Percentiles rank a stretch among this genome's conserved stretches.
Conservation (phyloP, 495 filamentous ascomycete genomes). For the Tetracladium setigerum region DNA sequence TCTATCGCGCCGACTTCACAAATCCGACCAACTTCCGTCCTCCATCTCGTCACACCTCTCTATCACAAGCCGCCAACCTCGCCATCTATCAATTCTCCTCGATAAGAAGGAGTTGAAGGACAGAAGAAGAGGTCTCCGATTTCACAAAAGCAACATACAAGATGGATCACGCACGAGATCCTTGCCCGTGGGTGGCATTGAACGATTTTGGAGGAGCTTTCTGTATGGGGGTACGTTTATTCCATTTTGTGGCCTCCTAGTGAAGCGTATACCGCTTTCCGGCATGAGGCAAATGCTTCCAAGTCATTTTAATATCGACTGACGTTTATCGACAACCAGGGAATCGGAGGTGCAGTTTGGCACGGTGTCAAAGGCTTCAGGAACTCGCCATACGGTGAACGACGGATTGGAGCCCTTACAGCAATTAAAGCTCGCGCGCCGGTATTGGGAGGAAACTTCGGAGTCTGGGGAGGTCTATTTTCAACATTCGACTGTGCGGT, state of each 20-base stretch:
- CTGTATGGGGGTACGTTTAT: conserved; percentile 78
- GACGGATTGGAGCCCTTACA: conserved; percentile 90
- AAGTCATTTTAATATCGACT: neutral
- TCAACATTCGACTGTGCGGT: conserved; percentile 95
- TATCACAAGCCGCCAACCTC: too few relatives aligned
- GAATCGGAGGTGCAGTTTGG: conserved; percentile 92
- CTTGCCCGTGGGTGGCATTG: conserved; percentile 92
- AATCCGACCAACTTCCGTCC: too few relatives aligned
- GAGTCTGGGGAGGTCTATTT: conserved; percentile 94
- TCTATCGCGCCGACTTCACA: too few relatives aligned
- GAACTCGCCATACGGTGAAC: conserved; percentile 84
- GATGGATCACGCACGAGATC: conserved; percentile 81
- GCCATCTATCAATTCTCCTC: too few relatives aligned
- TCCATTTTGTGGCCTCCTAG: neutral
- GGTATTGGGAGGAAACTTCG: conserved; percentile 95
- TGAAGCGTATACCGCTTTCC: neutral
- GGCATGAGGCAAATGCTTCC: neutral
- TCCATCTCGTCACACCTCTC: too few relatives aligned
- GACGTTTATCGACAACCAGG: conserved; percentile 31
- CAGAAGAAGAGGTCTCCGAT: too few relatives aligned
- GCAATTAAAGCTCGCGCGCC: conserved; percentile 96
- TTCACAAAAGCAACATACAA: conserved; percentile 15
- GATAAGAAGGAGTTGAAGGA: too few relatives aligned
- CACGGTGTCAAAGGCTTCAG: conserved; percentile 96
- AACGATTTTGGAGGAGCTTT: conserved; percentile 98